These are phyloP conservation scores for Trametopsis cervina DNA, from an alignment of 768 basidiomycete species.

Conservation along the genomic window DNA sequence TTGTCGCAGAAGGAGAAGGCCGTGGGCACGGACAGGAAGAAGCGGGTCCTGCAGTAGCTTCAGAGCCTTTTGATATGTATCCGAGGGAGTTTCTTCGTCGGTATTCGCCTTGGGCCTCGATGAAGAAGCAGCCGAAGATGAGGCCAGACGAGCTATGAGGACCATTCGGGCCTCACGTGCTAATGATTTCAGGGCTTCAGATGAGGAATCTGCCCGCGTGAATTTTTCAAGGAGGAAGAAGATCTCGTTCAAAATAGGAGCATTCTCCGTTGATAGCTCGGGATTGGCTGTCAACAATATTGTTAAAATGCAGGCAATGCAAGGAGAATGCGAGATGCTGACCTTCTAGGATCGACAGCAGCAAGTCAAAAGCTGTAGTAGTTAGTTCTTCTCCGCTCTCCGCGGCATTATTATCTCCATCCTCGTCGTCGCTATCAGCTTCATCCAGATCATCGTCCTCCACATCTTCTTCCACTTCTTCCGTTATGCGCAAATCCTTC, in stretches of 20 bases:
- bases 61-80: constrained; percentile 80
- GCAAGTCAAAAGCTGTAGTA: constrained; percentile 69
- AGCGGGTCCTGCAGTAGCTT: constrained; percentile 87
- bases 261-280: constrained; percentile 49
- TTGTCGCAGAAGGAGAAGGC: constrained; percentile 73
- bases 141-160: constrained; percentile 73
- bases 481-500: constrained; percentile 32
- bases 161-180: constrained; percentile 80
- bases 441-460: constrained; percentile 25
- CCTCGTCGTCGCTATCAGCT: constrained; percentile 44
- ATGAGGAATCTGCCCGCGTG: constrained; percentile 40
- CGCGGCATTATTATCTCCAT: constrained; percentile 36
- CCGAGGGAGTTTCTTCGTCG: constrained; percentile 41
- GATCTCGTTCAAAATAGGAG: constrained; percentile 67
- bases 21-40: constrained; percentile 91
- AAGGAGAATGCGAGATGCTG: no score
- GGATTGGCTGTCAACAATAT: constrained; percentile 47
- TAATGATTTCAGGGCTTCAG: constrained; percentile 44
- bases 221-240: constrained; percentile 47
- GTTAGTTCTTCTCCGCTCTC: constrained; percentile 55
- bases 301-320: no score
- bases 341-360: constrained; percentile 89
- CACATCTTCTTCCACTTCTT: constrained; percentile 27
- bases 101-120: constrained; percentile 15
- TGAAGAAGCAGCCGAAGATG: constrained; percentile 35